Evolutionary conservation across 2,329 filamentous ascomycete species (phyloP), one percentile per base, ranked within the genome.

Genomic region (Alternaria solani): DNA sequence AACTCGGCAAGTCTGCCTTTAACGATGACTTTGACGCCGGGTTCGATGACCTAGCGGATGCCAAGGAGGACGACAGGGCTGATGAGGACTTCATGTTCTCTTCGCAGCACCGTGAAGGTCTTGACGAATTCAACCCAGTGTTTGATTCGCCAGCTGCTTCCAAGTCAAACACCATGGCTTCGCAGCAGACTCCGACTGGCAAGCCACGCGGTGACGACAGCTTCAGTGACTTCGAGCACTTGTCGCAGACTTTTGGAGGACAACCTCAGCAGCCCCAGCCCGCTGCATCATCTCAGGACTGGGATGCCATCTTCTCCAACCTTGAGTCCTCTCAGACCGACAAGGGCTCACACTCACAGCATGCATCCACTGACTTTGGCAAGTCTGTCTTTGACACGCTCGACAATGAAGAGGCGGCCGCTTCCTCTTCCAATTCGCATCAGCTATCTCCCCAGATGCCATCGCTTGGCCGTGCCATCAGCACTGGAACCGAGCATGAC

Each of bases 261-360:
- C 74, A 74, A 49, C 68, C 74, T 9, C 75, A 77, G 51, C 63
- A 78, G 25, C 75, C 80, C 46, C 80, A 80, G 28, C 79, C 79
- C 12, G 75, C 82, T 48, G 66, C 75, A 26, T 73, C 74, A 2
- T 78, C 81, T 34, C 91, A 96, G 69, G 94, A 98, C 77, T 98
- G 95, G 95, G 94, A 98, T 73, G 91, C 93, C 39, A 92, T 98
- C 56, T 98, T 98, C 80, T 91, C 92, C 2, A 89, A 90, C 26
- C 82, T 96, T 7, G 91, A 94, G 69, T 86, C 85, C 2, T 72
- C 75, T 18, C 72, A 74, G 51, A 65, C 64, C 28, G 75, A 77
- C 53, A 77, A 75, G 64, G 57, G 60, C n/a, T 57, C 68, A 9
- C 69, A 73, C 55, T 66, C 75, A 5, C 72, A 73, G 59, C 75